These are phyloP conservation scores for Stenogyne calaminthoides DNA, from an alignment of 305 asterid species.

Conservation along the genomic window DNA sequence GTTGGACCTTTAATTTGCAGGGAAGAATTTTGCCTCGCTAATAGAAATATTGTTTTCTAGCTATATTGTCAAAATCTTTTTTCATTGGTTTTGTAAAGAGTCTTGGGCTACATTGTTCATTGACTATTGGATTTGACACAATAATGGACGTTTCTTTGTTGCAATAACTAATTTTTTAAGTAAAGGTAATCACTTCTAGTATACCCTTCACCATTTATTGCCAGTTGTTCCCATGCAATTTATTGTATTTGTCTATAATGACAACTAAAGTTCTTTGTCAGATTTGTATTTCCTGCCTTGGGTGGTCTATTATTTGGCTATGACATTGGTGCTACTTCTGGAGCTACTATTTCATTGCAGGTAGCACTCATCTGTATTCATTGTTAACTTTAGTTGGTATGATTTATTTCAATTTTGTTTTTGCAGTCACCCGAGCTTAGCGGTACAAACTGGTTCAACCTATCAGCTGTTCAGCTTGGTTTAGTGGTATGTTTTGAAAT, in stretches of 20 bases:
- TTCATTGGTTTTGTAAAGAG: background rate
- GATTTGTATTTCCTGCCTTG: slow-evolving; percentile 91
- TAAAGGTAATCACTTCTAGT: background rate
- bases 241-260: slow-evolving; percentile 16
- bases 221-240: background rate
- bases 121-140: background rate
- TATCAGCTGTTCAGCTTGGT: slow-evolving; percentile 94
- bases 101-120: slow-evolving; percentile 6
- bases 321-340: slow-evolving; percentile 98
- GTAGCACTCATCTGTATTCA: slow-evolving; percentile 41
- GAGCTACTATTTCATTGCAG: slow-evolving; percentile 92
- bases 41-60: background rate
- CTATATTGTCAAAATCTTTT: background rate
- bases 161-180: background rate
- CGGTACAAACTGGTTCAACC: slow-evolving; percentile 85
- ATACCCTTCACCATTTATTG: slow-evolving; percentile 7
- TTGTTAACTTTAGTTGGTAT: slow-evolving; percentile 17
- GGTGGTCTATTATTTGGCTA: slow-evolving; percentile 96
- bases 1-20: background rate
- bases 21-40: background rate
- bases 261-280: slow-evolving; percentile 38
- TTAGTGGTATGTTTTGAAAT: slow-evolving; percentile 68
- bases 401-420: slow-evolving; percentile 11
- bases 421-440: slow-evolving; percentile 91
- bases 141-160: background rate